These are phyloP conservation scores for Trypanosomatidae sp. DNA, from an alignment of 208 protist species.

Conservation along the genomic window DNA sequence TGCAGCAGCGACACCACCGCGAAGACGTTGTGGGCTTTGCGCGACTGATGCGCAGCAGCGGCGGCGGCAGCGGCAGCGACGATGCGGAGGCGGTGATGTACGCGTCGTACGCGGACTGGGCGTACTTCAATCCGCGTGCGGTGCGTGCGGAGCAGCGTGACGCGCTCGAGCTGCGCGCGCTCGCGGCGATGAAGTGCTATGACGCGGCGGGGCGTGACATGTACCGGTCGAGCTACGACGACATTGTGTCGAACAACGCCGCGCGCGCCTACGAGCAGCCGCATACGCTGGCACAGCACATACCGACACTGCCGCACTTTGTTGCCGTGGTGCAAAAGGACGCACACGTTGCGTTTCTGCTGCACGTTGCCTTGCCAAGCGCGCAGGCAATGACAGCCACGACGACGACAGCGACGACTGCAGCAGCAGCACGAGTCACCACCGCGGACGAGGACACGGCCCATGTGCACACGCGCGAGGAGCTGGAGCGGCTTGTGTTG, in stretches of 20 bases:
- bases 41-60: slow-evolving; percentile 19
- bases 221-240: slow-evolving; percentile 49
- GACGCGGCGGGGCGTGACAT: slow-evolving; percentile 41
- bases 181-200: slow-evolving; percentile 48
- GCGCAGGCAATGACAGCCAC: not conserved
- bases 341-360: slow-evolving; percentile 48
- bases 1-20: slow-evolving; percentile 68
- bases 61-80: not conserved
- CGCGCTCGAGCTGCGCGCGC: slow-evolving; percentile 18
- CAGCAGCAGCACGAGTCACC: not conserved
- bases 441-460: not conserved
- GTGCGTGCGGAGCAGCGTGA: slow-evolving; percentile 69
- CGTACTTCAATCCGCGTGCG: slow-evolving; percentile 74
- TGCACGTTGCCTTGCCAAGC: slow-evolving; percentile 26
- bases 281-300: slow-evolving; percentile 22
- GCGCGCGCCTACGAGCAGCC: slow-evolving; percentile 15
- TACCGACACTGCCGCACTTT: slow-evolving; percentile 70
- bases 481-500: slow-evolving; percentile 45
- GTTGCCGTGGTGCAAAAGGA: slow-evolving; percentile 54
- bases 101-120: slow-evolving; percentile 54
- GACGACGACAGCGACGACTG: not conserved
- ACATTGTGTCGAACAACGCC: slow-evolving; percentile 9
- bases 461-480: not conserved
- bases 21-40: slow-evolving; percentile 60
- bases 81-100: slow-evolving; percentile 15